Percentiles rank a stretch among this genome's conserved stretches.
These are phyloP conservation scores for Colletotrichum spaethianum DNA, from an alignment of 2,329 filamentous ascomycete genomes.

Conservation along the genomic window DNA sequence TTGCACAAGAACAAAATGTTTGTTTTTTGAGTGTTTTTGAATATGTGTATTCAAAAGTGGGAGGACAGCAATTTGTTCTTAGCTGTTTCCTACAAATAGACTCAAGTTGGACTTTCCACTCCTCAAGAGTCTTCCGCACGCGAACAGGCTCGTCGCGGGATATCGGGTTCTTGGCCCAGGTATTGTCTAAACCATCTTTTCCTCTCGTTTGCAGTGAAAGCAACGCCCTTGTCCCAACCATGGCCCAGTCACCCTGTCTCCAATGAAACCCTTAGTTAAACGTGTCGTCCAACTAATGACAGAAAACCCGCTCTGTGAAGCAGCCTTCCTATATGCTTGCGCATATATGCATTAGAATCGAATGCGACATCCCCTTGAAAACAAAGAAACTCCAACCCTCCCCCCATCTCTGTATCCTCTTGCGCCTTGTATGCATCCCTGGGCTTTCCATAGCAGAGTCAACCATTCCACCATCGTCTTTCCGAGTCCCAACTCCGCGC, in stretches of 20 bases:
- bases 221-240: background rate
- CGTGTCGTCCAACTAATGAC: slow-evolving; percentile 34
- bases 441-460: slow-evolving; percentile 4
- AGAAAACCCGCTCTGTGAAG: slow-evolving; percentile 8
- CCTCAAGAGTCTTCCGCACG: background rate
- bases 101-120: background rate
- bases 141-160: background rate
- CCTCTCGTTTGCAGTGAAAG: background rate
- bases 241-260: background rate
- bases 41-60: slow-evolving; percentile 7
- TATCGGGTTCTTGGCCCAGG: slow-evolving; percentile 36
- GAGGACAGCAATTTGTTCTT: background rate
- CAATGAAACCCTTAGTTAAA: slow-evolving; percentile 4
- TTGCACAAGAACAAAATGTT: no score
- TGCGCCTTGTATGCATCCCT: slow-evolving; percentile 34
- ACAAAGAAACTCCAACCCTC: slow-evolving; percentile 40
- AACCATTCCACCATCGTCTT: slow-evolving; percentile 12
- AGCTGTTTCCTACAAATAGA: background rate
- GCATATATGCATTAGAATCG: slow-evolving; percentile 35
- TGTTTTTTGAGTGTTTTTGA: slow-evolving; percentile 1
- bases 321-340: background rate
- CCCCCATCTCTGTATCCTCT: slow-evolving; percentile 17
- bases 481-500: slow-evolving; percentile 40
- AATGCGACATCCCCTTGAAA: background rate
- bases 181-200: slow-evolving; percentile 41